Base-by-base conservation (phyloP, 2,329 filamentous ascomycete genomes). In the Aspergillus brasiliensis region DNA sequence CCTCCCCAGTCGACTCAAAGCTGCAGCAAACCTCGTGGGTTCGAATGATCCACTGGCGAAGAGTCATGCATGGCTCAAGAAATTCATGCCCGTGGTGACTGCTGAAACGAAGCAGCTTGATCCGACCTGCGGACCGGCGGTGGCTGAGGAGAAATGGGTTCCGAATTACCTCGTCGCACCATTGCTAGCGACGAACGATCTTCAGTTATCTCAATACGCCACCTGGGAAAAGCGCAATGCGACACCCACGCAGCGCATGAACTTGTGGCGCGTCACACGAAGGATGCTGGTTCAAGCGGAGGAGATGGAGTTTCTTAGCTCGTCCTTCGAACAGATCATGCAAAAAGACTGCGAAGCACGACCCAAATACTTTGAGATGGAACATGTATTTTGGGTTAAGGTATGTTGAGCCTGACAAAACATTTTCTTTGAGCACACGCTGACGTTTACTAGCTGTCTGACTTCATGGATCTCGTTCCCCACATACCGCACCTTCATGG, bases 361-460 rank as follows among this genome's bases (percentile, higher is more conserved):
- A 53, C 77, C 77, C 25, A 82, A 81, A 66, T 83, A 81, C 70
- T 78, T 79, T 63, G 73, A 73, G 27, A 79, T 82, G 78, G 75
- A 81, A 58, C 79, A 80, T 70, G 71, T 83, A 51, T 82, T 82
- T 64, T 83, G 81, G 81, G 76, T 83, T 60, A 80, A 77, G 73
- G 78, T 81, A 73, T 66, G 76, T 61, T 25, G 10, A 15, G 23
- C 8, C n/a, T 17, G 25, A 11, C 8, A 13, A 34, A 34, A 23
- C 17, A 49, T 4, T 28, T 42, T 8, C 34, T 17, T n/a, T n/a
- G 11, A 37, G 21, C 37, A 25, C 38, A 15, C 28, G 42, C 58
- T 61, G 17, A 27, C 42, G 10, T 28, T 19, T 6, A n/a, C 5
- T 60, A 81, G 78, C 75, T 81, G 53, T 80, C 80, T 46, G 80